phyloP scores from a whole-genome alignment of 768 basidiomycete species.

The Porpolomopsis calyptriformis region DNA sequence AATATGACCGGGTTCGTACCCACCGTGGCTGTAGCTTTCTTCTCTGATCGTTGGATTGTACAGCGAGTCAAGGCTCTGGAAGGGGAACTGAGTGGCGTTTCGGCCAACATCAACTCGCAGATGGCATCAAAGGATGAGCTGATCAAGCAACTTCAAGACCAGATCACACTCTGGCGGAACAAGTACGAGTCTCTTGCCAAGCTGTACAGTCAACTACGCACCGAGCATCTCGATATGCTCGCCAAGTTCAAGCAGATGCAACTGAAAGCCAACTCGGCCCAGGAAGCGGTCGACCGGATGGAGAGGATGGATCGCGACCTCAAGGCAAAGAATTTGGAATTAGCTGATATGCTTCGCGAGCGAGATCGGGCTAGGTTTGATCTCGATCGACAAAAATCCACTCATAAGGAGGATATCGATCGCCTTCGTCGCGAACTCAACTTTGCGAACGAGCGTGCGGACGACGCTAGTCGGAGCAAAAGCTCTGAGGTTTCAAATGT shows the following conservation, averaged over 20 bases:
- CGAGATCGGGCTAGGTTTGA: conserved; percentile 94
- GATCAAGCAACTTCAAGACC: conserved; percentile 91
- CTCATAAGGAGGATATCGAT: conserved; percentile 92
- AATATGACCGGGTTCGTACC: conserved; percentile 83
- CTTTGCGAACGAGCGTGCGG: conserved; percentile 97
- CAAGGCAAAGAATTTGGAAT: conserved; percentile 95
- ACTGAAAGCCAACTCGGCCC: conserved; percentile 94
- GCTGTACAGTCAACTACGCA: conserved; percentile 94
- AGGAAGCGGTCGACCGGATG: conserved; percentile 97
- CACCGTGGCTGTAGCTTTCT: not conserved
- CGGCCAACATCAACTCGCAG: conserved; percentile 72
- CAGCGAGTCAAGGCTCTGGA: conserved; percentile 95
- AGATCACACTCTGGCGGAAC: conserved; percentile 93
- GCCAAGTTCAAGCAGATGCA: conserved; percentile 96
- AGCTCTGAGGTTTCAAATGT: conserved; percentile 85
- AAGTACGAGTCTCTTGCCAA: conserved; percentile 99
- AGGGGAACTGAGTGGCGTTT: conserved; percentile 69
- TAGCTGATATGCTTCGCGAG: conserved; percentile 98
- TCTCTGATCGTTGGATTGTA: conserved; percentile 8
- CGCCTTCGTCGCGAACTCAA: conserved; percentile 82
- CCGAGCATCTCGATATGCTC: conserved; percentile 95
- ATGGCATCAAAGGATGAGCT: conserved; percentile 88
- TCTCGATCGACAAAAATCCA: conserved; percentile 83
- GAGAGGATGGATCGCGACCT: conserved; percentile 97
- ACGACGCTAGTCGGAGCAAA: conserved; percentile 85